Base-by-base conservation (phyloP, 371 early-diverging fungal genomes). In the Mucor indicus region DNA sequence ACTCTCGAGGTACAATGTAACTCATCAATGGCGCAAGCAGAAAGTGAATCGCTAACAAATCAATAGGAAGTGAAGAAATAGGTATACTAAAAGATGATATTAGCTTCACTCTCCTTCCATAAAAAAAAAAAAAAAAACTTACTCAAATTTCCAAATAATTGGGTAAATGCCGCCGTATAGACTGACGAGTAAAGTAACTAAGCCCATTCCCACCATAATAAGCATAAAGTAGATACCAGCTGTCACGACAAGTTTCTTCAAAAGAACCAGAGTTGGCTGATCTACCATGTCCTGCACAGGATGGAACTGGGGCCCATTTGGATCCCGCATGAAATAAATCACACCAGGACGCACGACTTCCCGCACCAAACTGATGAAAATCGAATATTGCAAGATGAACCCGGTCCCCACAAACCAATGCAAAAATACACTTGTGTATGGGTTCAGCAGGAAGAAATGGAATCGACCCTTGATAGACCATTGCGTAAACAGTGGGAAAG, bases 251-350 rank as follows among this genome's bases (percentile, higher is more conserved):
- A 95, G 70, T 63, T 87, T 89, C 51, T 77, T 65, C 36, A 91
- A 56, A 60, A 92, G 89, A 19, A 68, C 55, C 17, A 75, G 51
- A 16, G 84, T 59, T 2, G 89, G 84, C 24, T 84, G 82, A 39
- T 92, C 88, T 1, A 88, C 55, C 25, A 89, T 81, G 54, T 95
- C 96, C 42, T 85, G 81, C 53, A 95, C 84, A 5, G 95, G 92
- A 47, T 89, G 84, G 57, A 90, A 92, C 12, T 85, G 78, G 3
- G 90, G 90, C 55, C 93, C 95, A 41, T 89, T 89, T 2, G 96
- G 95, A 51, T 95, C 92, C 19, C 91, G 84, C 38, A 93, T 84
- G 58, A 95, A 94, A 90, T 92, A 93, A 72, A 94, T 72, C 22
- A 93, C 90, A n/a, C 94, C 94, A 0, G 87, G 89, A 0, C 95